Evolutionary conservation across 306 rosid genomes (phyloP).

Genomic region (Phaseolus lunatus): DNA sequence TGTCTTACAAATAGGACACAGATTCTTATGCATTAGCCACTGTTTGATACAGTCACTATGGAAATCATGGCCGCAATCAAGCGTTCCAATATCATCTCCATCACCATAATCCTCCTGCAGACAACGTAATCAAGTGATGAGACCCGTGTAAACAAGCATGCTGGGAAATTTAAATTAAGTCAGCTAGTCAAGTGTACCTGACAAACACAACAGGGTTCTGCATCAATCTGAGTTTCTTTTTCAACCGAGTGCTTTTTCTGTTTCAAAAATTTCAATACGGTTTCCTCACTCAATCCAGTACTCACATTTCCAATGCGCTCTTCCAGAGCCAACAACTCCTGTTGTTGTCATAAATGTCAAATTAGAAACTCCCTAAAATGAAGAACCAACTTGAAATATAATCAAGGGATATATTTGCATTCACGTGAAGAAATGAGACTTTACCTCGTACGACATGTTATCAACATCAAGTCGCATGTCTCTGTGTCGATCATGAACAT

Average conservation of each 20-base stretch:
- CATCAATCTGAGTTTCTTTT: constrained; percentile 54
- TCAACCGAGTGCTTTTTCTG: constrained; percentile 49
- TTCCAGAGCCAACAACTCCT: constrained; percentile 87
- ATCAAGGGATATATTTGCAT: neutral
- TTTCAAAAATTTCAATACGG: constrained; percentile 56
- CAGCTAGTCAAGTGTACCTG: constrained; percentile 59
- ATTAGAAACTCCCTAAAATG: constrained; percentile 21
- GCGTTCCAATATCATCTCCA: constrained; percentile 73
- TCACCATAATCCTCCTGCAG: constrained; percentile 75
- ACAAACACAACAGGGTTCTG: constrained; percentile 85
- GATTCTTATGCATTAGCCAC: constrained; percentile 84
- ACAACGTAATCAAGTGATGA: constrained; percentile 29
- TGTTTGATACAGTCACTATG: constrained; percentile 69
- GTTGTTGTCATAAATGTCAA: constrained; percentile 24
- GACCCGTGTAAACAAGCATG: constrained; percentile 8
- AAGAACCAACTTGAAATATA: constrained; percentile 2
- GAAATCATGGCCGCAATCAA: constrained; percentile 81
- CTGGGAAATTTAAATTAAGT: neutral
- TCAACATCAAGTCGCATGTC: constrained; percentile 94
- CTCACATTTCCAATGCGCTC: constrained; percentile 90
- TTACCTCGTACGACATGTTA: constrained; percentile 91
- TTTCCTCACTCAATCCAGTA: constrained; percentile 82
- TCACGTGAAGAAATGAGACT: constrained; percentile 18
- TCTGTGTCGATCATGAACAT: constrained; percentile 79
- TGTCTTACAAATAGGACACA: constrained; percentile 90